phyloP scores from a whole-genome alignment of 768 basidiomycete species.

The Russula compacta region DNA sequence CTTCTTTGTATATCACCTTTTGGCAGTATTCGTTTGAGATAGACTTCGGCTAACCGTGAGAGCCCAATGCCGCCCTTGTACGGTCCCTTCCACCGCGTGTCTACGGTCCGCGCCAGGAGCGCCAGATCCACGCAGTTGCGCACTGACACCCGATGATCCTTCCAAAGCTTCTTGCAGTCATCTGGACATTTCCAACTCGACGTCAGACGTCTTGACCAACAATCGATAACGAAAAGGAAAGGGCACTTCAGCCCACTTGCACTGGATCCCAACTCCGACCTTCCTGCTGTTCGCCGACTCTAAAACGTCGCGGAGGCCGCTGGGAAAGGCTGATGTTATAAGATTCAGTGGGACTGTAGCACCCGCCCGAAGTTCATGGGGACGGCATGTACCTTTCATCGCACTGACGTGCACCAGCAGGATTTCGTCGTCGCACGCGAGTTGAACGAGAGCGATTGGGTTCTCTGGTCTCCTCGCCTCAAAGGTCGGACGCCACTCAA shows the following conservation, averaged over 20 bases:
- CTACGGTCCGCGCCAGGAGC: slow-evolving; percentile 59
- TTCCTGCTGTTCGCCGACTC: slow-evolving; percentile 48
- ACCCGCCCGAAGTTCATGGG: neutral
- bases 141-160: slow-evolving; percentile 33
- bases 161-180: slow-evolving; percentile 59
- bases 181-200: slow-evolving; percentile 30
- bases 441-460: slow-evolving; percentile 65
- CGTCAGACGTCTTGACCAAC: neutral
- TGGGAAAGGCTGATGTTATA: slow-evolving; percentile 15
- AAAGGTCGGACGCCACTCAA: slow-evolving; percentile 69
- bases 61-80: slow-evolving; percentile 55
- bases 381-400: slow-evolving; percentile 36
- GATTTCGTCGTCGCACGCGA: slow-evolving; percentile 47
- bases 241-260: slow-evolving; percentile 28
- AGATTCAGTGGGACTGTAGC: neutral
- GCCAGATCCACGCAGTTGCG: slow-evolving; percentile 59
- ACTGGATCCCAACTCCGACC: slow-evolving; percentile 65
- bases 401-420: slow-evolving; percentile 56
- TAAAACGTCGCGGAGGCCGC: slow-evolving; percentile 42
- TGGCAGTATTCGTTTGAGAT: slow-evolving; percentile 39
- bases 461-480: slow-evolving; percentile 47
- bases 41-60: slow-evolving; percentile 53
- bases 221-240: neutral
- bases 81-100: slow-evolving; percentile 62
- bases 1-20: slow-evolving; percentile 58